phyloP scores from a whole-genome alignment of 2,329 filamentous ascomycete genomes.

The Venturia aucupariae region DNA sequence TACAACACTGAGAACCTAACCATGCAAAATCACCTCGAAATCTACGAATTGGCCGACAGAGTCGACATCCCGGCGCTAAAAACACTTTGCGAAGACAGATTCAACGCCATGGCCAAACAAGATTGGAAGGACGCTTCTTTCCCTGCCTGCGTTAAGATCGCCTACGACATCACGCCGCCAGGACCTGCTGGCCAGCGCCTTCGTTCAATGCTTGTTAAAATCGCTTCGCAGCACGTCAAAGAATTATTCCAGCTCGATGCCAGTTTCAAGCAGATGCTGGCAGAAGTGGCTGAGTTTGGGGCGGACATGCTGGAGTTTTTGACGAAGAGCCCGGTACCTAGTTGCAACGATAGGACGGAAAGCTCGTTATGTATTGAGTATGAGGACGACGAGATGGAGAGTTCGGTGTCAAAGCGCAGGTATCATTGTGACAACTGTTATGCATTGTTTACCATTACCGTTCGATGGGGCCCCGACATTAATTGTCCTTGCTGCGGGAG shows the following conservation, averaged over 20 bases:
- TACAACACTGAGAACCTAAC: not conserved
- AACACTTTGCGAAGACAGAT: not conserved
- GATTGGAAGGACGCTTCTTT: constrained; percentile 2
- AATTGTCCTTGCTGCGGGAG: too few species aligned
- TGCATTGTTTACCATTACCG: too few species aligned
- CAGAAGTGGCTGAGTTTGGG: not conserved
- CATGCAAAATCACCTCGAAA: constrained; percentile 2
- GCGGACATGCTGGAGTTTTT: not conserved
- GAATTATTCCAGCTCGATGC: not conserved
- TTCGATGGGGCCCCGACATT: too few species aligned
- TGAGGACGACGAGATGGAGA: too few species aligned
- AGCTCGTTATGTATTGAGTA: too few species aligned
- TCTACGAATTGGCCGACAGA: constrained; percentile 9
- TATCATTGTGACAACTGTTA: too few species aligned
- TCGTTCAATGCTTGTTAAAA: not conserved
- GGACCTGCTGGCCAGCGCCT: not conserved
- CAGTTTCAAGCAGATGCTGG: not conserved
- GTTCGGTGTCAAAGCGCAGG: too few species aligned
- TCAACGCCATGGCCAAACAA: not conserved
- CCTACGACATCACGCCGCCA: not conserved
- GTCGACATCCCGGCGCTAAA: not conserved
- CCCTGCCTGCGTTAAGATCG: not conserved
- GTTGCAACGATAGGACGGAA: too few species aligned
- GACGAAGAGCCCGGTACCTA: too few species aligned
- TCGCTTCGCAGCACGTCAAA: not conserved